Evolutionary conservation across 1,139 yeast species (phyloP), one percentile per base, ranked within the genome.

Genomic region (Magnusiomyces suaveolens): DNA sequence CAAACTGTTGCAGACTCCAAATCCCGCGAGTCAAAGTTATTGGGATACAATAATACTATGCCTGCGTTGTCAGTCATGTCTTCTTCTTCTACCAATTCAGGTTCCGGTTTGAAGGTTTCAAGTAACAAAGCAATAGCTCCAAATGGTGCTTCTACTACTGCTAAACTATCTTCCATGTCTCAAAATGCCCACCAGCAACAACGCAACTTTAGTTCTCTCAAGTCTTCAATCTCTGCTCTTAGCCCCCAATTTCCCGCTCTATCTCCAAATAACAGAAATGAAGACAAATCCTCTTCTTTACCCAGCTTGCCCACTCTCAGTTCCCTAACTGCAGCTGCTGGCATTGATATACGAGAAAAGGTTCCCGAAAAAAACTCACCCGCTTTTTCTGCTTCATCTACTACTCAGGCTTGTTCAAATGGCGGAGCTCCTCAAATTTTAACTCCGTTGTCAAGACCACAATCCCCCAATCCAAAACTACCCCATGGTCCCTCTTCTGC

Each of bases 381-480:
- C 46, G 32, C 52, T 25, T 47, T 26, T 56, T 21, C 57, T 53
- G 48, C 56, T 48, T 23, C 44, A 18, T 24, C 25, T 41, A 36
- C 41, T 3, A 36, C 16, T 3, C 41, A 36, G 18, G 8, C 41
- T 10, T 49, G 52, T 3, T 14, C 41, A 33, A 50, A 25, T 16
- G 43, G 43, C 14, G 33, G 41, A 8, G 29, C 57, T 3, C 59
- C 62, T 1, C 64, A 62, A 49, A 64, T 63, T 32, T 53, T 64
- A 55, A 63, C 66, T 14, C 66, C 67, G 2, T 67, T 60, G 55
- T 63, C 66, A 4, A 57, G 66, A 26, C 68, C 67, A 1, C 63
- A 61, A 33, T 60, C 65, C 24, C 65, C 50, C 14, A 47, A 32
- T 21, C 20, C 36, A 20, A 46, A 21, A 3, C 16, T 46, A 6